phyloP scores from a whole-genome alignment of 164 flowering plant genomes.

The Annona cherimola region DNA sequence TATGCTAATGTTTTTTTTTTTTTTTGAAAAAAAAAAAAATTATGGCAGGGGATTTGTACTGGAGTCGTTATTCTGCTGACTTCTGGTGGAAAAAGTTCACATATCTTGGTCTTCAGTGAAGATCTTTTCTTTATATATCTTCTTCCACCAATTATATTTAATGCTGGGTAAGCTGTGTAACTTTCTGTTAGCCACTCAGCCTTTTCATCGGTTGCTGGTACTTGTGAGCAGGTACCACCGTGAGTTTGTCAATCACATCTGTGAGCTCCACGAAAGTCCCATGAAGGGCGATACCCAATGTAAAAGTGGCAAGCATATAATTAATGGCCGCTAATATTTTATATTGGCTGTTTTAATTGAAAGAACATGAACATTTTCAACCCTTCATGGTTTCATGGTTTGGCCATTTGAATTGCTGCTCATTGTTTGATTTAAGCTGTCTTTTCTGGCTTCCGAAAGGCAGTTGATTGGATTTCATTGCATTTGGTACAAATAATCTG shows the following conservation, averaged over 20 bases:
- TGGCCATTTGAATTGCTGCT: not conserved
- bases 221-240: constrained; percentile 51
- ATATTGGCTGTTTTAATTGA: not conserved
- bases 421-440: not conserved
- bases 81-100: constrained; percentile 56
- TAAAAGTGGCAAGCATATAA: not conserved
- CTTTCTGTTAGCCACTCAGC: not conserved
- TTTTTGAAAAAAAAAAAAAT: too few relatives aligned
- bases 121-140: constrained; percentile 76
- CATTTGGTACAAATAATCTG: too few relatives aligned
- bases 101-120: constrained; percentile 58
- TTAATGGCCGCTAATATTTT: not conserved
- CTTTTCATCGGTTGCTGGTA: constrained; percentile 27
- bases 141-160: constrained; percentile 77
- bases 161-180: constrained; percentile 56
- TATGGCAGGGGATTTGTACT: constrained; percentile 58
- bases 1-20: not conserved
- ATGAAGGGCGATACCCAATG: not conserved
- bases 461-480: not conserved
- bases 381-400: not conserved
- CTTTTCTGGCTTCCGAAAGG: not conserved
- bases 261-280: not conserved
- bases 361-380: not conserved
- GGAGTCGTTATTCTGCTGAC: constrained; percentile 54
- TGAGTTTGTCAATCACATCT: not conserved